These are phyloP conservation scores for Scopulariopsis brevicaulis DNA, from an alignment of 2,329 filamentous ascomycete genomes.

Conservation along the genomic window DNA sequence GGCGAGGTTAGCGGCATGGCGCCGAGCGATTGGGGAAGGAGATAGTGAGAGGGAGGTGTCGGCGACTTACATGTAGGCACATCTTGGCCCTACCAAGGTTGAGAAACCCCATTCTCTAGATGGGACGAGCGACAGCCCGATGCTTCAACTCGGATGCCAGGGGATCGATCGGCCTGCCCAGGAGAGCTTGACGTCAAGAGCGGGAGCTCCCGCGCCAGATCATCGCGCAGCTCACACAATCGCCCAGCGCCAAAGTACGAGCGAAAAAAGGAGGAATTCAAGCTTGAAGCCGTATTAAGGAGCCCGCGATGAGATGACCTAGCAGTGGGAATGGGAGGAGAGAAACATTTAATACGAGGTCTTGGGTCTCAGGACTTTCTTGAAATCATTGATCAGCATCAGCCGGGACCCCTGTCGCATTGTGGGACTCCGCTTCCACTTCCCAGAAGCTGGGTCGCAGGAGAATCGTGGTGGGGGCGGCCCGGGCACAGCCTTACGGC, in stretches of 20 bases:
- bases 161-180: not conserved
- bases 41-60: not conserved
- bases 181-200: not conserved
- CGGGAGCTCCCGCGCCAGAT: not conserved
- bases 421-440: not conserved
- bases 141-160: not conserved
- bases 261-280: not conserved
- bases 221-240: not conserved
- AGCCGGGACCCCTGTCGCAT: not conserved
- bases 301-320: not conserved
- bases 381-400: not conserved
- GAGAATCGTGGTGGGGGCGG: not conserved
- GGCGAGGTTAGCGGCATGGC: not conserved
- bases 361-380: not conserved
- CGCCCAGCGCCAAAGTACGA: not conserved
- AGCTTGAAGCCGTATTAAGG: not conserved
- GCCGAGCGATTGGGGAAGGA: not conserved
- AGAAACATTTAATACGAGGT: not conserved
- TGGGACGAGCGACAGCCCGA: not conserved
- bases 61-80: not conserved
- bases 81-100: not conserved
- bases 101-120: not conserved
- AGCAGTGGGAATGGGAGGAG: not conserved
- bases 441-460: not conserved
- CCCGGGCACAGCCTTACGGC: constrained; percentile 3